phyloP scores from a whole-genome alignment of 2,329 filamentous ascomycete species.

The Calonectria fujianensis region DNA sequence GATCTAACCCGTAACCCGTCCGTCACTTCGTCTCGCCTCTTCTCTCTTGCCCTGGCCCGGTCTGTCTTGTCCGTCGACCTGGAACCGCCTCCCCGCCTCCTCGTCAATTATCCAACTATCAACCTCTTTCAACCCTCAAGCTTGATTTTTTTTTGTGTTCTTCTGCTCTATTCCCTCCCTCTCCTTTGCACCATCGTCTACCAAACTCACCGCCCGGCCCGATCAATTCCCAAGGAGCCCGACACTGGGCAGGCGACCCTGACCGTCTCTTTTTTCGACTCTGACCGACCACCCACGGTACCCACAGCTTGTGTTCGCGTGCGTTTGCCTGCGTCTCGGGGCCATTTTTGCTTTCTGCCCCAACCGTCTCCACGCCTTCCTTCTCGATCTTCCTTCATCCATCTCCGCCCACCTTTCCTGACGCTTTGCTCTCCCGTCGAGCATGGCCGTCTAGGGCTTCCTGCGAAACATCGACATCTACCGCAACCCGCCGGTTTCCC shows the following conservation, averaged over 20 bases:
- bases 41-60: conserved; percentile 41
- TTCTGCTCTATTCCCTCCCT: conserved; percentile 12
- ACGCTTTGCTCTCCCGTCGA: conserved; percentile 38
- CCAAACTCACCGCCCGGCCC: conserved; percentile 23
- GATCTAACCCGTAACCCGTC: conserved; percentile 40
- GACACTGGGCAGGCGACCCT: conserved; percentile 46
- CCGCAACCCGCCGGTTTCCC: background rate
- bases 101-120: conserved; percentile 38
- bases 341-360: conserved; percentile 50
- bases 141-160: conserved; percentile 24
- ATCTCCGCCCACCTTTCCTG: conserved; percentile 47
- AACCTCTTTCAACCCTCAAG: conserved; percentile 35
- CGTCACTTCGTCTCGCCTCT: conserved; percentile 42
- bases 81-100: conserved; percentile 44
- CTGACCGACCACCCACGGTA: conserved; percentile 52
- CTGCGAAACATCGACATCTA: conserved; percentile 15
- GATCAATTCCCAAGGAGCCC: conserved; percentile 40
- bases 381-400: conserved; percentile 40
- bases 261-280: conserved; percentile 51
- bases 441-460: conserved; percentile 38
- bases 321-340: conserved; percentile 53
- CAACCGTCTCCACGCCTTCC: conserved; percentile 50
- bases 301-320: conserved; percentile 49
- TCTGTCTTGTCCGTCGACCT: conserved; percentile 38
- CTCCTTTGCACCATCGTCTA: conserved; percentile 2